Conservation (phyloP, 495 filamentous ascomycete species). For the Parathielavia hyrcaniae region DNA sequence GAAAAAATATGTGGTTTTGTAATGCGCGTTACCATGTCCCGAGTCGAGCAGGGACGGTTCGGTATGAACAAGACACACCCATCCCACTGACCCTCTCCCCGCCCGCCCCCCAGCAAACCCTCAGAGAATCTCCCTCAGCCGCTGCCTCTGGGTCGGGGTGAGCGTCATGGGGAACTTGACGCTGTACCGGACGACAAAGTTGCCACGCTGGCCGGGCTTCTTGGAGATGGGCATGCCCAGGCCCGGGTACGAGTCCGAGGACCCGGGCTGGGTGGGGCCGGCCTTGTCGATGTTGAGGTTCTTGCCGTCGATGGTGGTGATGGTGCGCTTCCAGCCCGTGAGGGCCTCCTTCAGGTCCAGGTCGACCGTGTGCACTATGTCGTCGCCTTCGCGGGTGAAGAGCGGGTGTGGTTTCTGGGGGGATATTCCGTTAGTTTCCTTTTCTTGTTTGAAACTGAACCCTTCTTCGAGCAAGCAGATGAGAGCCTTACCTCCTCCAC, state of each 20-base stretch:
- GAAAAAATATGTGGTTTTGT: neutral
- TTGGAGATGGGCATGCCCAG: conserved; percentile 90
- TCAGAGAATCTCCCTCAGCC: conserved; percentile 69
- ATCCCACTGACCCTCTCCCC: neutral
- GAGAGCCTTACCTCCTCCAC: conserved; percentile 71
- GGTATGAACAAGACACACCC: neutral
- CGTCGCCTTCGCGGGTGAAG: conserved; percentile 80
- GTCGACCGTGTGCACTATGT: conserved; percentile 69
- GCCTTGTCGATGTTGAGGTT: conserved; percentile 65
- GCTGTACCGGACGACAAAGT: conserved; percentile 83
- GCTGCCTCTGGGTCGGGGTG: conserved; percentile 66
- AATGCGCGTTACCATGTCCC: neutral
- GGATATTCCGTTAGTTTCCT: too few species aligned
- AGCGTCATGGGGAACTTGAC: conserved; percentile 81
- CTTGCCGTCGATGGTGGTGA: conserved; percentile 91
- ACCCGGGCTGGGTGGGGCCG: conserved; percentile 79
- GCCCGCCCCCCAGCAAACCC: too few species aligned
- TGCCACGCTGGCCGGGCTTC: conserved; percentile 73
- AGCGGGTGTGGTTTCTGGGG: conserved; percentile 77
- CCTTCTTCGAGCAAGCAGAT: too few species aligned
- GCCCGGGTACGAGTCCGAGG: conserved; percentile 70
- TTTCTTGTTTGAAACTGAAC: too few species aligned
- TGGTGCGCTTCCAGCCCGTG: conserved; percentile 83
- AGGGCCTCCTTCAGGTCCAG: conserved; percentile 93
- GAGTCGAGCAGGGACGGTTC: neutral